Evolutionary conservation across 768 basidiomycete species (phyloP).

Genomic region (Boletus reticulatus): DNA sequence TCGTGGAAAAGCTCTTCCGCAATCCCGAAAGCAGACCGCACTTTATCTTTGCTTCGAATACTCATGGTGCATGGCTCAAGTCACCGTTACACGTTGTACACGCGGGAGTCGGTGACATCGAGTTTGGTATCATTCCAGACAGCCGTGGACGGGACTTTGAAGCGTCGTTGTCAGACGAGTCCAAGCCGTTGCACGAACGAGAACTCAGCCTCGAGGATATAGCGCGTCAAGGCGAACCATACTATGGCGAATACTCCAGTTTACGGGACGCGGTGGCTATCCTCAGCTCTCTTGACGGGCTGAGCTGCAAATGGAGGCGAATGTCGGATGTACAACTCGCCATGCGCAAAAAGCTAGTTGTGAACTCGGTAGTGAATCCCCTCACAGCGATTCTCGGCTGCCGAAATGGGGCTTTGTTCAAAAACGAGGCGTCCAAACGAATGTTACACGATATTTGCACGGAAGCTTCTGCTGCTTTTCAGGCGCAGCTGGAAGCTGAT

Average conservation of each 20-base stretch:
- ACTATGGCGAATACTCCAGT: conserved; percentile 48
- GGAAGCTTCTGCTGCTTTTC: conserved; percentile 71
- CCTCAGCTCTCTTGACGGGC: conserved; percentile 51
- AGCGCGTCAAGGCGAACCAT: conserved; percentile 32
- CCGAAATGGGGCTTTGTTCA: conserved; percentile 73
- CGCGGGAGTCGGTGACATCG: conserved; percentile 63
- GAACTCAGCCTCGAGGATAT: conserved; percentile 55
- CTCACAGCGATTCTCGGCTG: conserved; percentile 80
- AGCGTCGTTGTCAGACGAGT: conserved; percentile 40
- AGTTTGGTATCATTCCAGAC: conserved; percentile 82
- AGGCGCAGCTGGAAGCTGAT: conserved; percentile 46
- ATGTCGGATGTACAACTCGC: conserved; percentile 63
- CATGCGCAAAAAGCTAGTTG: conserved; percentile 77
- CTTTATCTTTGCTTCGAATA: conserved; percentile 81
- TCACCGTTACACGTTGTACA: conserved; percentile 59
- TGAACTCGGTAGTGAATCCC: conserved; percentile 82
- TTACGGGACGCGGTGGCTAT: conserved; percentile 69
- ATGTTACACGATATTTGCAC: conserved; percentile 55
- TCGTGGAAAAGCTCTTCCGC: conserved; percentile 65
- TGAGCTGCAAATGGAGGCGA: conserved; percentile 64
- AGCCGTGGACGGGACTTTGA: conserved; percentile 62
- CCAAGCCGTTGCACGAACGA: conserved; percentile 36
- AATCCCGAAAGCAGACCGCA: conserved; percentile 74
- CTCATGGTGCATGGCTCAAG: conserved; percentile 72
- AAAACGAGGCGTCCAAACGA: conserved; percentile 37